These are phyloP conservation scores for Pilasporangium apinafurcum DNA, from an alignment of 352 stramenopile species.

Conservation along the genomic window DNA sequence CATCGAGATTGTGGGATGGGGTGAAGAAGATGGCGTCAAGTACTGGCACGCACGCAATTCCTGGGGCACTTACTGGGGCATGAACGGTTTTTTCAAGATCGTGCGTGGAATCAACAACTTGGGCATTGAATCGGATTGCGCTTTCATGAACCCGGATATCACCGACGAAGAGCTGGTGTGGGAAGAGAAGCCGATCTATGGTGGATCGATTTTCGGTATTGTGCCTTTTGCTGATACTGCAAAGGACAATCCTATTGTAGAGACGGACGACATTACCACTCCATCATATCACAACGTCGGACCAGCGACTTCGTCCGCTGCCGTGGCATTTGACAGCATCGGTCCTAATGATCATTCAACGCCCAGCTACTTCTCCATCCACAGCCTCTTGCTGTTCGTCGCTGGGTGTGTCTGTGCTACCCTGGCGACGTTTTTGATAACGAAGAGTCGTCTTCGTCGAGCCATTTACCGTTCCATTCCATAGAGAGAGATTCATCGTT, in stretches of 20 bases:
- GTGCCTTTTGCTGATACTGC: conserved; percentile 58
- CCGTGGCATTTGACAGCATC: conserved; percentile 5
- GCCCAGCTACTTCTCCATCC: conserved; percentile 14
- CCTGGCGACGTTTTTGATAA: conserved; percentile 28
- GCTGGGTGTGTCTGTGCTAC: conserved; percentile 50
- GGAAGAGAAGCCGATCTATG: conserved; percentile 70
- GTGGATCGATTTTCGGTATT: conserved; percentile 74
- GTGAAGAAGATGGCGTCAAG: conserved; percentile 84
- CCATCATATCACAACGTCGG: too few species aligned
- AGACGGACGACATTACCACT: conserved; percentile 82
- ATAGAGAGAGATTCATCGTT: too few species aligned
- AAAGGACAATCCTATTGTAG: conserved; percentile 87
- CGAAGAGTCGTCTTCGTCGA: conserved; percentile 36
- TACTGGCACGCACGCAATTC: conserved; percentile 98
- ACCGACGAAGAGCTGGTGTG: conserved; percentile 76
- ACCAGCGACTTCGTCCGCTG: not conserved
- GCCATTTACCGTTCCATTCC: conserved; percentile 57
- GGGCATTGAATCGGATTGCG: conserved; percentile 87
- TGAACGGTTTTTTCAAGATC: conserved; percentile 96
- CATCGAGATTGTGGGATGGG: conserved; percentile 89
- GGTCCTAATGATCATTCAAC: too few species aligned
- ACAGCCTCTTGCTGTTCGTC: conserved; percentile 51
- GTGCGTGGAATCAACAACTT: conserved; percentile 90
- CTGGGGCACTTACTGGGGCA: conserved; percentile 93
- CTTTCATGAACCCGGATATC: conserved; percentile 83